Base-by-base conservation (phyloP, 805 yeast species). In the Debaryomyces hansenii region DNA sequence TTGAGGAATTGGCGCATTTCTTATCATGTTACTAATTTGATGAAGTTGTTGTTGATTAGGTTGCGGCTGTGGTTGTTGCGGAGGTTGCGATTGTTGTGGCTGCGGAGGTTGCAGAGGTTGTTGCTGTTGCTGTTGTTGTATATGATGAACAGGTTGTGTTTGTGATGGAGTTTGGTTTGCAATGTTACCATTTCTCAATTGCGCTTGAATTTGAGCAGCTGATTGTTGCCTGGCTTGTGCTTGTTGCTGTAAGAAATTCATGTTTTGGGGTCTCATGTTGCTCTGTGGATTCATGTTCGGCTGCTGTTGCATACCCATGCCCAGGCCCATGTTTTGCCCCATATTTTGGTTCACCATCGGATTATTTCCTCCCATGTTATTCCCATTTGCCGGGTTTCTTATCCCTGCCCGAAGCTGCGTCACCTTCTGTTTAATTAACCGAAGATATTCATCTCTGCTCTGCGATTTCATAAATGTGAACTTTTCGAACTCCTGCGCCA, bases 401-500 rank as follows among this genome's bases (percentile, higher is more conserved):
- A 52, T 41, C 12, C 60, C 58, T 37, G 45, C 48, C 44, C 62
- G 58, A 45, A 69, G 59, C 53, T 67, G 71, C 33, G 64, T 55
- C 47, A 72, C 58, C 59, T 74, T 70, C 51, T 64, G 68, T 54
- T 63, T 71, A 59, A 62, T 72, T 50, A 70, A 63, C 54, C 58
- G 68, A 60, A 59, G 73, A 57, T 86, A 86, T 49, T 82, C 83
- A 44, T 77, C 79, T 53, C 81, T 80, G 16, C 79, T 70, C 8
- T 74, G 72, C 10, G 88, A 74, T 46, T 81, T 81, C 46, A 75
- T 73, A 59, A 75, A 85, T 20, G 89, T 78, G 54, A 75, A 80
- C 48, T 82, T 79, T 59, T 86, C 94, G 54, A 83, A 85, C 57
- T 85, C 88, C 55, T 82, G 85, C 4, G 90, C 90, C 54, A 82